Percentiles rank a stretch among this genome's conserved stretches.
Evolutionary conservation across 176 grass and related monocot species (phyloP).

Genomic region (Musa beccarii): DNA sequence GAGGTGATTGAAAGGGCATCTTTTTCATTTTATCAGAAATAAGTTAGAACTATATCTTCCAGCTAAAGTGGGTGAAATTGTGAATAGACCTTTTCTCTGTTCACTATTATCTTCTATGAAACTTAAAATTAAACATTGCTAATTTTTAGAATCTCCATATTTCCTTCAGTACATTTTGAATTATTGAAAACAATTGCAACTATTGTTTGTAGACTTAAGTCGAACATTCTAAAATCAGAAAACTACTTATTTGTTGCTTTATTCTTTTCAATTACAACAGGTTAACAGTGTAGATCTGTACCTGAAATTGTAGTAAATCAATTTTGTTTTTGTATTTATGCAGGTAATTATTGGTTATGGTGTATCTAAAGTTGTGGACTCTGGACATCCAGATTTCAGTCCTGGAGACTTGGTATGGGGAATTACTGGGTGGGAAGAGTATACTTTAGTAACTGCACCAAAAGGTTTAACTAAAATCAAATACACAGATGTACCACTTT

Average conservation of each 20-base stretch:
- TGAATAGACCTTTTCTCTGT: too few relatives aligned
- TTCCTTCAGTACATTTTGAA: not conserved
- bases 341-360: constrained; percentile 14
- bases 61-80: too few relatives aligned
- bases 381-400: constrained; percentile 9
- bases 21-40: too few relatives aligned
- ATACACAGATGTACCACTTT: constrained; percentile 4
- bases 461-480: not conserved
- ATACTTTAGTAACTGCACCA: not conserved
- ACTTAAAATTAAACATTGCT: not conserved
- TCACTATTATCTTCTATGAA: too few relatives aligned
- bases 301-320: not conserved
- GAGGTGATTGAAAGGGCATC: too few relatives aligned
- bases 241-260: not conserved
- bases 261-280: not conserved
- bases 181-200: not conserved
- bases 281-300: not conserved
- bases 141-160: not conserved
- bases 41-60: too few relatives aligned
- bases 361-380: constrained; percentile 7
- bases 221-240: not conserved
- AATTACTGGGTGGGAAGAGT: constrained; percentile 8
- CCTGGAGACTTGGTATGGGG: constrained; percentile 11
- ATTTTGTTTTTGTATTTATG: not conserved
- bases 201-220: not conserved